Percentiles rank a stretch among this genome's conserved stretches.
Conservation (phyloP, 1,284 basidiomycete species). For the Cryptococcus amylolentus region DNA sequence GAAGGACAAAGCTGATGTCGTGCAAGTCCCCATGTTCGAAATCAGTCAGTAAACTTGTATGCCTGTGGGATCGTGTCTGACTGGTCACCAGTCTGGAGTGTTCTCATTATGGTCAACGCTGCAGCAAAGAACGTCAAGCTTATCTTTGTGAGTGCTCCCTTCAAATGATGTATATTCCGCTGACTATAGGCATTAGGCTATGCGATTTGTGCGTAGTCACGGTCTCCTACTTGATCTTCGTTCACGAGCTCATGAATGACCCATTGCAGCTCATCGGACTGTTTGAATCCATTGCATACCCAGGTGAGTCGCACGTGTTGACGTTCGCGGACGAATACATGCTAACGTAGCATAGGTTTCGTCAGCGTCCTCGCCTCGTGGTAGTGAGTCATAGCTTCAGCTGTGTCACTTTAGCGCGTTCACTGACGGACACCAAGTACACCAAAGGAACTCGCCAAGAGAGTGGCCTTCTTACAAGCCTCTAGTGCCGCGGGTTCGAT, state of each 20-base stretch:
- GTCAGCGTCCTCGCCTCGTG: constrained; percentile 8
- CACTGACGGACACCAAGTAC: not conserved
- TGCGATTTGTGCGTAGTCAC: constrained; percentile 2
- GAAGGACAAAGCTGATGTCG: not conserved
- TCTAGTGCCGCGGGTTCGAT: constrained; percentile 6
- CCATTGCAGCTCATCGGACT: constrained; percentile 4
- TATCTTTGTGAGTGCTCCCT: not conserved
- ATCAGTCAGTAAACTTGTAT: not conserved
- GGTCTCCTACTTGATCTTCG: not conserved
- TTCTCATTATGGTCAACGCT: constrained; percentile 7
- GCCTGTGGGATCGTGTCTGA: not conserved
- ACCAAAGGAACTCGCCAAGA: constrained; percentile 7
- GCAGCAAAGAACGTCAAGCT: constrained; percentile 9
- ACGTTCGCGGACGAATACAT: too few species aligned
- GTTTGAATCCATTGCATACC: constrained; percentile 7
- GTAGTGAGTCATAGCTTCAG: constrained; percentile 2
- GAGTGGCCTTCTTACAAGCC: constrained; percentile 6
- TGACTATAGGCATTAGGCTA: constrained; percentile 1
- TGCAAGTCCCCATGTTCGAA: constrained; percentile 5
- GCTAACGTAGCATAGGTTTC: not conserved
- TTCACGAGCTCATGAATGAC: not conserved
- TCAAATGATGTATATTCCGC: not conserved
- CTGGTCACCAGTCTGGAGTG: constrained; percentile 1
- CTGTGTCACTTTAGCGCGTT: not conserved
- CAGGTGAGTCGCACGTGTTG: not conserved